phyloP scores from a whole-genome alignment of 1,284 basidiomycete genomes.

The Schizophyllum commune region DNA sequence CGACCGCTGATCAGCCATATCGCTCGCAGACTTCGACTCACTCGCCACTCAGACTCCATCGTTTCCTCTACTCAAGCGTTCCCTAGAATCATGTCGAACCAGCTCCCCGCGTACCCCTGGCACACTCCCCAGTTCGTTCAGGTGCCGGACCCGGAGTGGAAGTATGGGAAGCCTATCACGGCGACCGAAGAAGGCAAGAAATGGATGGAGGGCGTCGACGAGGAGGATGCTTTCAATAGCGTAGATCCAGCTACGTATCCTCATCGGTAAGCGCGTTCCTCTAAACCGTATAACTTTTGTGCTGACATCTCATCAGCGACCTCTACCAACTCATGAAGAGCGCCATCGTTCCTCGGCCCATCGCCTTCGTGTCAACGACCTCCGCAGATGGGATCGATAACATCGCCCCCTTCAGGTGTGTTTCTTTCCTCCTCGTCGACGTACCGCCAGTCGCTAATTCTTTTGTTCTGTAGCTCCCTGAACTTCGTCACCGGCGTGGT shows the following conservation, averaged over 20 bases:
- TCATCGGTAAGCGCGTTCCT: conserved; percentile 30
- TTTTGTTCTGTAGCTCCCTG: conserved; percentile 51
- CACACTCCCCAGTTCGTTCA: conserved; percentile 28
- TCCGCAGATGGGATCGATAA: conserved; percentile 50
- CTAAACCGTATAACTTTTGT: too few species aligned
- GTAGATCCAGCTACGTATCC: conserved; percentile 43
- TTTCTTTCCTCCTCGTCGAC: neutral
- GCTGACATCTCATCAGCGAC: conserved; percentile 26
- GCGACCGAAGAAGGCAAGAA: conserved; percentile 37
- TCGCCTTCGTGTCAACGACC: conserved; percentile 69
- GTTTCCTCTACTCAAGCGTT: neutral
- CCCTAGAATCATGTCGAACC: neutral
- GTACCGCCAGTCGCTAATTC: neutral
- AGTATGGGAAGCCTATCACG: conserved; percentile 43
- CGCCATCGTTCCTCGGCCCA: conserved; percentile 63
- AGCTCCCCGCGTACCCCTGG: neutral
- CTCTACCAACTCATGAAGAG: conserved; percentile 57
- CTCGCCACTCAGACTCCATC: too few species aligned
- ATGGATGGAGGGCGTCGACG: conserved; percentile 38
- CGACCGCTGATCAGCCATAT: too few species aligned
- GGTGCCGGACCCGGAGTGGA: conserved; percentile 51
- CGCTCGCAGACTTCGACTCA: too few species aligned
- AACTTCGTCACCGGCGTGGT: conserved; percentile 57
- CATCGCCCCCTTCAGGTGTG: conserved; percentile 57
- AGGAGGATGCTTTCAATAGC: conserved; percentile 45